phyloP scores from a whole-genome alignment of 495 filamentous ascomycete genomes.

The Xylaria palmicola region DNA sequence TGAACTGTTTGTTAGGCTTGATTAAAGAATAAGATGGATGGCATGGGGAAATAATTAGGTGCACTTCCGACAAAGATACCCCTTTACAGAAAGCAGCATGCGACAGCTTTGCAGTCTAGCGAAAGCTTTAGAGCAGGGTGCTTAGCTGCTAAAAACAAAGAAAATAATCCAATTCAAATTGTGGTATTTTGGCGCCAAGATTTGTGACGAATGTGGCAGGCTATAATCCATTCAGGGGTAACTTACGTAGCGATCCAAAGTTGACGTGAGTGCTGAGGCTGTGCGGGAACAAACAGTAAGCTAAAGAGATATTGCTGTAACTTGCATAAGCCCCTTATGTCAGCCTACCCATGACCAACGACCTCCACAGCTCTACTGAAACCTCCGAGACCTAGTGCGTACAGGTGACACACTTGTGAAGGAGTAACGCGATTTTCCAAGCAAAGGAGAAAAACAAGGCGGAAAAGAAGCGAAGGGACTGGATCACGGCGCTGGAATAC shows the following conservation, averaged over 20 bases:
- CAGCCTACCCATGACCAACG: slow-evolving; percentile 1
- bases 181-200: not conserved
- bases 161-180: not conserved
- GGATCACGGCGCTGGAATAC: not conserved
- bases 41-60: slow-evolving; percentile 11
- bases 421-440: not conserved
- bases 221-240: not conserved
- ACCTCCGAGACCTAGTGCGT: not conserved
- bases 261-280: not conserved
- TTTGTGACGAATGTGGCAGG: not conserved
- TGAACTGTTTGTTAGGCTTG: slow-evolving; percentile 4
- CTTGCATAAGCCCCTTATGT: slow-evolving; percentile 5
- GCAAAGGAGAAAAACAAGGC: too few species aligned
- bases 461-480: not conserved
- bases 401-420: not conserved
- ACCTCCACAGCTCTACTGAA: slow-evolving; percentile 6
- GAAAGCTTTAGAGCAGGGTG: not conserved
- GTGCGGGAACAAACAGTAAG: not conserved
- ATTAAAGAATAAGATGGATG: slow-evolving; percentile 28
- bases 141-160: not conserved
- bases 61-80: slow-evolving; percentile 3
- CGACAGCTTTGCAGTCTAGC: not conserved
- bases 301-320: too few species aligned
- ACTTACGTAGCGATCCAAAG: not conserved
- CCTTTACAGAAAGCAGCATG: slow-evolving; percentile 1